Base-by-base conservation (phyloP, 2,329 filamentous ascomycete species). In the Fusarium devonianum region DNA sequence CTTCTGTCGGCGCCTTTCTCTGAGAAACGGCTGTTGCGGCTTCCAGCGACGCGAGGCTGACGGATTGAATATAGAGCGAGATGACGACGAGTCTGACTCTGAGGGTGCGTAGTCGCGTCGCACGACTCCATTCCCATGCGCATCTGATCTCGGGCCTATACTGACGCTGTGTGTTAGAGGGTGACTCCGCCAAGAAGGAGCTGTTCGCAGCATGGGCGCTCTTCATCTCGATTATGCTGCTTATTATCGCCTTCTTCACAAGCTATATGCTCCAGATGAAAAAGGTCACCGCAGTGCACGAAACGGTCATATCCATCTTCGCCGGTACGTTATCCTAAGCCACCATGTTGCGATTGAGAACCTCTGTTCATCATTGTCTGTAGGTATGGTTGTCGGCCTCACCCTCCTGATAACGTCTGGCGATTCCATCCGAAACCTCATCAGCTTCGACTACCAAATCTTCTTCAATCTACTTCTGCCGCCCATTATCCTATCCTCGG, bases 401-500 rank as follows among this genome's bases (percentile, higher is more conserved):
- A 83, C 96, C 51, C 85, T 99, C 49, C 85, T 94, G 67, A 77
- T 97, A 56, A 90, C 86, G 32, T 87, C 88, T 41, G 87, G 88
- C 60, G 87, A 90, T 56, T 90, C 88, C 56, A 92, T 99, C 65
- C 88, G 92, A 71, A 89, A 90, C 69, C 86, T 90, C 58, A 92
- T 99, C 68, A 96, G 88, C 73, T 99, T 99, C 79, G 89, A 97
- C 77, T 97, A 97, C 71, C 92, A 97, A 70, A 96, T 97, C 79
- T 99, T 99, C 80, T 99, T 99, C 81, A 99, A 99, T 73, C 84
- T 99, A 34, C 84, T 99, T 10, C 88, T 99, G n/a, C 94, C 94
- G 26, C 94, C 94, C 47, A 99, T 99, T 69, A 99, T 99, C 70
- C 82, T 99, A 19, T 93, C 92, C 12, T 97, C 93, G 12, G 94